phyloP scores from a whole-genome alignment of 2,329 filamentous ascomycete species.

The Parafenestella ontariensis region DNA sequence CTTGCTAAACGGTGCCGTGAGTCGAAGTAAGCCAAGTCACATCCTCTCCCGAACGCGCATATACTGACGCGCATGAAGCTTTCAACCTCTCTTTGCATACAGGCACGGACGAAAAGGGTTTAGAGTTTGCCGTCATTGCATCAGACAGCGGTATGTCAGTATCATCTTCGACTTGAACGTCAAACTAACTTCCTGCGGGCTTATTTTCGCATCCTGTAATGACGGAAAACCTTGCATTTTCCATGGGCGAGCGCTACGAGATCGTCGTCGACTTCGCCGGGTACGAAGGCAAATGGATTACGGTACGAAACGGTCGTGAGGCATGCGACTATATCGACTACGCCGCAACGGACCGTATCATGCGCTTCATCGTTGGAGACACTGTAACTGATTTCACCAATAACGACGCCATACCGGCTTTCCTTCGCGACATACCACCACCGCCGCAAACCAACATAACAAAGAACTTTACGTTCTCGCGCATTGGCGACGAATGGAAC shows the following conservation, averaged over 20 bases:
- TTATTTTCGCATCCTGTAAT: constrained; percentile 57
- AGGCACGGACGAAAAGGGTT: constrained; percentile 25
- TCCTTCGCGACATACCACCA: constrained; percentile 34
- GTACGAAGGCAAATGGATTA: constrained; percentile 59
- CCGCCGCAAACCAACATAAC: constrained; percentile 23
- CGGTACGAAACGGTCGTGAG: constrained; percentile 52
- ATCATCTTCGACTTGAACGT: too few species aligned
- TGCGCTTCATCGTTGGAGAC: constrained; percentile 55
- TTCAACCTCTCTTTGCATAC: constrained; percentile 58
- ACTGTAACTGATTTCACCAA: constrained; percentile 26
- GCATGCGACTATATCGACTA: constrained; percentile 59
- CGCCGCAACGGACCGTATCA: constrained; percentile 51
- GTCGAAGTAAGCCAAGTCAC: constrained; percentile 22
- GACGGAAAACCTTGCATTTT: constrained; percentile 53
- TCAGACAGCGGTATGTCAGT: constrained; percentile 56
- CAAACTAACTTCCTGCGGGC: constrained; percentile 32
- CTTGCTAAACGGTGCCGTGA: constrained; percentile 55
- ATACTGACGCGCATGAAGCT: constrained; percentile 34
- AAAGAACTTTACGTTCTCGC: constrained; percentile 41
- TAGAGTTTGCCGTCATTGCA: constrained; percentile 62
- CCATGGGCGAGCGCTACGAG: constrained; percentile 66
- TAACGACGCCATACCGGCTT: constrained; percentile 37
- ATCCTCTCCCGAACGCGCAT: not conserved
- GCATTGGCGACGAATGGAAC: constrained; percentile 37
- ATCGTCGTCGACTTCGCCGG: constrained; percentile 63